Conservation (phyloP, 2,329 filamentous ascomycete species). For the Eutypa lata region DNA sequence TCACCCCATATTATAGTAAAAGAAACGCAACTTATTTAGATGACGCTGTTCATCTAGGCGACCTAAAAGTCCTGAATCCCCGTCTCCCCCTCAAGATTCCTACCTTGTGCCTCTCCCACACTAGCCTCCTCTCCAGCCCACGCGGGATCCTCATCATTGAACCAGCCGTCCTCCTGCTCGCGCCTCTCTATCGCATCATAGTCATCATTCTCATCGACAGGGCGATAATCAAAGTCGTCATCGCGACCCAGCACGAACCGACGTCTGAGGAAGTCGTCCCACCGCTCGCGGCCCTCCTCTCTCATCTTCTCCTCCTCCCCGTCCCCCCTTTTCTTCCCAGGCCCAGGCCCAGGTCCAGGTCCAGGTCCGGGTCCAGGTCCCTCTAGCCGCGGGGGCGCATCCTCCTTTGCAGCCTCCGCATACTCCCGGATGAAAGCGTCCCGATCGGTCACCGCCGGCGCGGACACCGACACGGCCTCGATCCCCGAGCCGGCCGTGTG, state of each 20-base stretch:
- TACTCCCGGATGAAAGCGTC: conserved; percentile 20
- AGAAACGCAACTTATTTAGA: no score
- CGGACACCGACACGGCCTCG: conserved; percentile 3
- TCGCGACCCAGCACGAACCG: conserved; percentile 75
- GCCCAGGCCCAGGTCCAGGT: no score
- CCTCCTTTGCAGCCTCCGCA: conserved; percentile 24
- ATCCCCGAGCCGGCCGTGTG: neutral
- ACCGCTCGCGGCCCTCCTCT: conserved; percentile 65
- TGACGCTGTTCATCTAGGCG: no score
- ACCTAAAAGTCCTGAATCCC: conserved; percentile 67
- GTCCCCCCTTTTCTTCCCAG: no score
- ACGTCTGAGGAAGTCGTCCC: conserved; percentile 68
- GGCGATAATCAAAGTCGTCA: conserved; percentile 72
- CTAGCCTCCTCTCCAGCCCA: conserved; percentile 50
- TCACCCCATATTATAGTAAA: no score
- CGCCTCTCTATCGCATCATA: conserved; percentile 61
- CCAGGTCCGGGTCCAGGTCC: conserved; percentile 7
- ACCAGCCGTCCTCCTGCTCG: conserved; percentile 72
- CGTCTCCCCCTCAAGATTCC: conserved; percentile 53
- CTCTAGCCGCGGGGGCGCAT: conserved; percentile 6
- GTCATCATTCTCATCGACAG: conserved; percentile 69
- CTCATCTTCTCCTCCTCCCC: conserved; percentile 38
- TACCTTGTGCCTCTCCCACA: conserved; percentile 23
- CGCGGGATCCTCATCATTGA: conserved; percentile 72
- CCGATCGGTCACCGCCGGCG: conserved; percentile 8